Base-by-base conservation (phyloP, 2,329 filamentous ascomycete genomes). In the Pyrenochaeta sp. region DNA sequence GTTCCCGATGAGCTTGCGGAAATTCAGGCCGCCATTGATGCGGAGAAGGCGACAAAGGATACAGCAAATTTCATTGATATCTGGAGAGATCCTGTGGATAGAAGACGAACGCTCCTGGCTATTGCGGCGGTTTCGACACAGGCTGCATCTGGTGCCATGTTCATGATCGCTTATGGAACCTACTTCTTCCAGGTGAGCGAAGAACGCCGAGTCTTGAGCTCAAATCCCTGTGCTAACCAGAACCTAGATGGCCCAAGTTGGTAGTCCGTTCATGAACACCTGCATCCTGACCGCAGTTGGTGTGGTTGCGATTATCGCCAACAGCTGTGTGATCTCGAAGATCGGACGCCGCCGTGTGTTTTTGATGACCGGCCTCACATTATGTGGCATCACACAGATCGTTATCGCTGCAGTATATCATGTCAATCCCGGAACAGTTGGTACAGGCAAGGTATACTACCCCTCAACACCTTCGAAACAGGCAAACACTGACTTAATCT, bases 361-460 rank as follows among this genome's bases (percentile, higher is more conserved):
- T 72, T 77, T 87, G 52, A 81, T 81, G 57, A 70, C 68, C 1
- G 85, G 85, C 2, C 77, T 87, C 52, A 66, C 77, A 1, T 64
- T 86, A n/a, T 87, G 85, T 59, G 85, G 83, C n/a, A 62, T 85
- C 2, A 77, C 83, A 2, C 84, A 87, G 69, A 76, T 88, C 1
- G 78, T 84, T 50, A 79, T 84, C 12, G 85, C 85, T 1, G 74
- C 82, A 7, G 77, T 86, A 4, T 87, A 86, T 65, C 84, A 82
- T 5, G 74, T 80, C 2, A 66, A 79, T n/a, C 79, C 79, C 0
- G 69, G 72, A 2, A 76, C 75, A 8, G 65, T 65, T 0, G 40
- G 61, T n/a, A 76, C 79, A 3, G 82, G 82, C 9, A 82, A 82
- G 62, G 68, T 69, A 61, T 1, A 48, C 48, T 27, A 5, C 12